Base-by-base conservation (phyloP, 148 eudicot genomes). In the Fagopyrum tataricum region DNA sequence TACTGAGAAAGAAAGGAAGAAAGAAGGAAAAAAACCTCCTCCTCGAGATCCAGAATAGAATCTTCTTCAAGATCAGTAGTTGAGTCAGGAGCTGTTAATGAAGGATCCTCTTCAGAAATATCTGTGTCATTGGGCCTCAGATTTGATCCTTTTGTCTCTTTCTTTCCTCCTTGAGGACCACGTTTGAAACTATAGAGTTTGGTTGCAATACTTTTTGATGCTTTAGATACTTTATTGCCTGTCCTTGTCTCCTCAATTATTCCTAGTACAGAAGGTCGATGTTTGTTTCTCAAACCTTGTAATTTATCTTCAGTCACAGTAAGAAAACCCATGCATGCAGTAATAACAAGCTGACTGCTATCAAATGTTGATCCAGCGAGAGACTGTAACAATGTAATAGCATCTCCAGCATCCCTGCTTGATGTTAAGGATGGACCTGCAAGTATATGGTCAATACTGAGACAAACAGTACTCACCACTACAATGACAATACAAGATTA, bases 301-400 rank as follows among this genome's bases (percentile, higher is more conserved):
- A 94, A 75, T 82, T 80, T 87, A 72, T 79, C 86, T 81, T 91
- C 93, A 52, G 86, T 91, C 26, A 94, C 86, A 78, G 77, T 67
- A 73, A 81, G 81, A 79, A 85, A 94, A 75, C 98, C 95, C 90
- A 94, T 89, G 82, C 97, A 94, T 74, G 98, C 98, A 82, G 96
- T 91, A 69, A 94, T 77, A 48, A 94, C 97, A 73, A 94, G 98
- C 79, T 94, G 97, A 82, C 98, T 91, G 82, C 98, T 91, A 81
- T 94, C 98, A 84, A 94, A 94, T 59, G 97, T 94, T 69, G 97
- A 94, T 72, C 97, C 92, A 72, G 90, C 75, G 67, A 94, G 88
- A 37, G 96, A 84, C 77, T 94, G 98, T 55, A 94, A 76, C 79
- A 88, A 85, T 26, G 88, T 84, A 73, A 91, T 78, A 76, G 91